Evolutionary conservation across 1,284 basidiomycete species (phyloP), one percentile per base, ranked within the genome.

Genomic region (Tilletia indica): DNA sequence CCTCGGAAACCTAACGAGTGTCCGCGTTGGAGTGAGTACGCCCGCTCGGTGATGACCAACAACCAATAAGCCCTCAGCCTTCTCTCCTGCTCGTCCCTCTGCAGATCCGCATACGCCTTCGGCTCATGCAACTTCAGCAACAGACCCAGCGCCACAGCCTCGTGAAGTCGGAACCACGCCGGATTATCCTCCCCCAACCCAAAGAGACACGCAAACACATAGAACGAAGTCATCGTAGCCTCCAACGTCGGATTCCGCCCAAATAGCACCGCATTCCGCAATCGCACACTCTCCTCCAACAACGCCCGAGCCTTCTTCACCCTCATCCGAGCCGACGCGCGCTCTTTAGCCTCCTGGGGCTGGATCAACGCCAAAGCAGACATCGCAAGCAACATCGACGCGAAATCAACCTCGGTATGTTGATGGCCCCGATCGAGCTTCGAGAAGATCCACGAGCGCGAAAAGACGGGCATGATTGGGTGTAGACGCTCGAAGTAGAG

Each of bases 391-490:
- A 83, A 75, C 80, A 83, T 80, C 8, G 79, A 72, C 14, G 78
- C 76, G 47, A 83, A 75, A 49, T 80, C 77, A 12, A 77, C 75
- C n/a, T 80, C 77, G 3, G 71, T 74, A 36, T 76, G 75, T 39
- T 83, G 80, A 71, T 82, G 74, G 47, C 77, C 77, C 4, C 72
- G 66, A 66, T 81, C 80, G 47, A 83, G 73, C 64, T 77, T 73
- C 58, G 72, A 70, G 70, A 78, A 79, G 54, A 83, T 73, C 76
- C 78, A 82, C 9, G 74, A 69, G 25, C 78, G 76, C 1, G 79
- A 77, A 61, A 83, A 82, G 58, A 83, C 80, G 49, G 81, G 82
- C 80, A 83, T 82, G 71, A 82, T 78, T 38, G 77, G 77, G 61
- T 81, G 78, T 9, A 83, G 72, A 14, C 79, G 74, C n/a, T 82